Conservation (phyloP, 306 rosid species). For the Oemleria cerasiformis region DNA sequence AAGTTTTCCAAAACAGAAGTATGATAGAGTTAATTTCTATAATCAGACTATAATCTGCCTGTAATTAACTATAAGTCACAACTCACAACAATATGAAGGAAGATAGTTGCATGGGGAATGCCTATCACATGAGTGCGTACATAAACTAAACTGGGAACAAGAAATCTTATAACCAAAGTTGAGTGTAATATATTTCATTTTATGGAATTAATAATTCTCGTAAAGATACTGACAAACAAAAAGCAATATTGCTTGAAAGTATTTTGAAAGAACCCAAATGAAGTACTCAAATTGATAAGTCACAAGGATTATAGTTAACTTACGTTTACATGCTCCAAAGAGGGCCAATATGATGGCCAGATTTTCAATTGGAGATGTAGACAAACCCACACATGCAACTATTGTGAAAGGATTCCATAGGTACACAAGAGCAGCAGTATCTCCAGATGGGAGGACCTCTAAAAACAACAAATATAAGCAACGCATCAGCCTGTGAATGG, state of each 20-base stretch:
- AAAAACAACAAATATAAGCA: slow-evolving; percentile 24
- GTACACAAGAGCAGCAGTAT: slow-evolving; percentile 54
- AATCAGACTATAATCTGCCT: background rate
- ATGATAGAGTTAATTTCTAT: background rate
- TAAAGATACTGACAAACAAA: background rate
- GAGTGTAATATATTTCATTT: background rate
- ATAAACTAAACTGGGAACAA: background rate
- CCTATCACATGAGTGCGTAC: background rate
- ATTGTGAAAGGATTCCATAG: slow-evolving; percentile 60
- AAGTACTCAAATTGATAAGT: slow-evolving; percentile 2
- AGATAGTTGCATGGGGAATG: background rate
- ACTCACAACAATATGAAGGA: background rate
- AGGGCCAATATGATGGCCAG: slow-evolving; percentile 42
- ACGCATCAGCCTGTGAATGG: slow-evolving; percentile 20
- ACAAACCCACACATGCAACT: slow-evolving; percentile 56
- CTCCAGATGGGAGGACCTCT: slow-evolving; percentile 46
- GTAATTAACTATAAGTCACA: background rate
- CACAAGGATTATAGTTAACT: slow-evolving; percentile 3
- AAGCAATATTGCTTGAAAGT: background rate
- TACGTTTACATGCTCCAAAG: slow-evolving; percentile 49
- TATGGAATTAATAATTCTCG: background rate
- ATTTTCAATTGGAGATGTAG: slow-evolving; percentile 56
- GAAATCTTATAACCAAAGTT: background rate
- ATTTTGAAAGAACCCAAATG: background rate
- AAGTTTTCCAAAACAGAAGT: background rate